These are phyloP conservation scores for Stephanodiscus triporus DNA, from an alignment of 108 stramenopile species.

Conservation along the genomic window DNA sequence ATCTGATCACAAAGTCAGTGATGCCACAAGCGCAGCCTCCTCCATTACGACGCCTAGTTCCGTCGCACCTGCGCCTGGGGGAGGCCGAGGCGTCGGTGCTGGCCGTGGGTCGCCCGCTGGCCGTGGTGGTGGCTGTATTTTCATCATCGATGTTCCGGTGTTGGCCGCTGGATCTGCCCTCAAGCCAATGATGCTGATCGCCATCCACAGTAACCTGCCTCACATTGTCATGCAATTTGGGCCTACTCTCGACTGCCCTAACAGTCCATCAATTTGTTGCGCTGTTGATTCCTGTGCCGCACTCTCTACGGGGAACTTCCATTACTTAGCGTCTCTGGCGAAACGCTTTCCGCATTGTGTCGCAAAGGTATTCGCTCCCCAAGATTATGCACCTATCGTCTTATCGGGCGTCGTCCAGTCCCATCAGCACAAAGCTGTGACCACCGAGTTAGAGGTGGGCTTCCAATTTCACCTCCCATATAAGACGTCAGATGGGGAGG, in stretches of 20 bases:
- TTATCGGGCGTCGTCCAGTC: not conserved
- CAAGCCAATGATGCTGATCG: too few species aligned
- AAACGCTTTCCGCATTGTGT: not conserved
- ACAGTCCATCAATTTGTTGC: too few species aligned
- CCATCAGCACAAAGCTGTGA: not conserved
- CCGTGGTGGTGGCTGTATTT: too few species aligned
- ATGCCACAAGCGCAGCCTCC: not conserved
- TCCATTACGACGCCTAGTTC: not conserved
- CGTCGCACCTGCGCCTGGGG: not conserved
- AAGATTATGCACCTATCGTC: not conserved
- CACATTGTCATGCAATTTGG: too few species aligned
- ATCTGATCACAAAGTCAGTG: not conserved
- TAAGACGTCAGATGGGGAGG: not conserved
- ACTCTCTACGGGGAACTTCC: too few species aligned
- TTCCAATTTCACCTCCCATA: slow-evolving; percentile 7
- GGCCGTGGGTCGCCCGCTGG: too few species aligned
- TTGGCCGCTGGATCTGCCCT: too few species aligned
- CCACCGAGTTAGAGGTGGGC: slow-evolving; percentile 5
- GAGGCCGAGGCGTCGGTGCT: too few species aligned
- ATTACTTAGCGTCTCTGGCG: not conserved
- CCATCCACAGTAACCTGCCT: too few species aligned
- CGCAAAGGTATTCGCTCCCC: not conserved
- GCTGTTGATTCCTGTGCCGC: too few species aligned
- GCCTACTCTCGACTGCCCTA: too few species aligned
- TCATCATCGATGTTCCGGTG: too few species aligned